Base-by-base conservation (phyloP, 73 alveolate species). In the Halteria grandinella region DNA sequence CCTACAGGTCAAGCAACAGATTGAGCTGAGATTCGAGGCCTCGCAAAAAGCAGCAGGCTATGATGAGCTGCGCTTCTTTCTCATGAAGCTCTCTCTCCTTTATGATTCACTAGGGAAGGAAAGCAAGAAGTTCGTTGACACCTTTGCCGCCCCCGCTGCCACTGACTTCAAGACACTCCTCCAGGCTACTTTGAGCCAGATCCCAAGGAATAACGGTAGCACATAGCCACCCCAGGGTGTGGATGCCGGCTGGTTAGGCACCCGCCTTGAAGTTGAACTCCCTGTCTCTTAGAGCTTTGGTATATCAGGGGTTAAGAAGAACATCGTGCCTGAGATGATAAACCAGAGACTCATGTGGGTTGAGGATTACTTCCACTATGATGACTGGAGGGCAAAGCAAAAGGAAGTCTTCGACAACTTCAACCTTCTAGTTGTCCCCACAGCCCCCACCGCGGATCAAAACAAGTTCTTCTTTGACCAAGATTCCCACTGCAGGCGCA, bases 271-370 rank as follows among this genome's bases (percentile, higher is more conserved):
- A 21, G 75, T 71, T 12, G 91, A 82, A 41, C 50, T 82, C 21
- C 91, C 91, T 11, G 14, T 15, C 41, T 11, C 34, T 21, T 10
- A 4, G n/a, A 62, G 34, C 37, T 34, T 51, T 2, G 44, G 21
- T 0, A 29, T 12, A 8, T 25, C 10, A 0, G 55, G 20, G 71
- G n/a, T 0, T 0, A 40, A 44, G 45, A 70, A 50, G 48, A 73
- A 83, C 50, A 55, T 86, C 7, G 75, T 43, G 58, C 74, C 74
- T 21, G 94, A 86, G 52, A 27, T 86, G 28, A 1, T 86, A 0
- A 86, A 86, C 44, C 58, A 83, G 34, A 75, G 76, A 41, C 79
- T 86, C 45, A 71, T 86, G 88, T 79, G 81, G 88, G 55, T 47
- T 4, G 70, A 55, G 12, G 87, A 86, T 40, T 86, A 86, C 52